A percentile compares a stretch with the other conserved stretches of the same genome.
Evolutionary conservation across 805 yeast genomes (phyloP).

Genomic region (Teunomyces gatunensis): DNA sequence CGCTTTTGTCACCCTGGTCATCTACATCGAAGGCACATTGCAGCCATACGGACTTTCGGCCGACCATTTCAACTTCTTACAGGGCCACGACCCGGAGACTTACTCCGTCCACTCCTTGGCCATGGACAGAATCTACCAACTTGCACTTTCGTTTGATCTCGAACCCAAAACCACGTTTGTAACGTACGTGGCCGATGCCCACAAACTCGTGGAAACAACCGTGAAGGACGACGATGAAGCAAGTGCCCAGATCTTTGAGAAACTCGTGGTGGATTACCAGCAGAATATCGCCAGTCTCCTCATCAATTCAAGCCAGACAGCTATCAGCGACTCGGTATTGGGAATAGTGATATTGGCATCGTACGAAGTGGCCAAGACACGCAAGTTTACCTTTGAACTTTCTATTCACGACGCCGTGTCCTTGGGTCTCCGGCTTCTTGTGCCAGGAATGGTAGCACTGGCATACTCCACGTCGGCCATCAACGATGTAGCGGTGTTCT

Average conservation of each 20-base stretch:
- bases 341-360: conserved; percentile 23
- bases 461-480: conserved; percentile 17
- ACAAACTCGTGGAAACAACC: conserved; percentile 37
- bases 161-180: conserved; percentile 45
- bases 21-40: conserved; percentile 32
- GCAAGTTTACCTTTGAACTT: conserved; percentile 5
- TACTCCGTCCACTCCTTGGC: conserved; percentile 9
- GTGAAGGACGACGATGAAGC: conserved; percentile 24
- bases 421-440: conserved; percentile 24
- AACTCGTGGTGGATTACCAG: conserved; percentile 43
- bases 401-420: conserved; percentile 18
- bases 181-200: conserved; percentile 35
- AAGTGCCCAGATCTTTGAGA: conserved; percentile 39
- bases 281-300: conserved; percentile 24
- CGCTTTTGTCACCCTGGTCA: conserved; percentile 54
- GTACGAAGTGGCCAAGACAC: conserved; percentile 8
- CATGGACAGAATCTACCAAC: conserved; percentile 25
- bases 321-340: conserved; percentile 26
- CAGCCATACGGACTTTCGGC: conserved; percentile 20
- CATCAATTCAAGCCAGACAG: conserved; percentile 22
- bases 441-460: conserved; percentile 35
- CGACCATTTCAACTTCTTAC: conserved; percentile 22
- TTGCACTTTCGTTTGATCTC: conserved; percentile 67
- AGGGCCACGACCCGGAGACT: conserved; percentile 8
- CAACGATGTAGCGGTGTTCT: conserved; percentile 31